Evolutionary conservation across 140 eudicot genomes (phyloP).

Genomic region (Anethum foeniculum): DNA sequence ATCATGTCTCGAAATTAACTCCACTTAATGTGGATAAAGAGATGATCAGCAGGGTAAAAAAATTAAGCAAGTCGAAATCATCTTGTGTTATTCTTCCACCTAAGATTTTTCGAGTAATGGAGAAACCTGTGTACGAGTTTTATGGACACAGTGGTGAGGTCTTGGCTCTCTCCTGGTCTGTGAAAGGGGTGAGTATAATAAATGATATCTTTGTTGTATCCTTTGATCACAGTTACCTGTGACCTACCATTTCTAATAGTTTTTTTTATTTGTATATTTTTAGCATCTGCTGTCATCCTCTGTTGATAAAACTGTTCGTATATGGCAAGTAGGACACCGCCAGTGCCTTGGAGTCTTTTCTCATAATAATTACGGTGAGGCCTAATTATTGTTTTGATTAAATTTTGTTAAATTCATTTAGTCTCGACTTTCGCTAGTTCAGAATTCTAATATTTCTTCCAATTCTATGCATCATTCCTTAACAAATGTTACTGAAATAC

Average conservation of each 20-base stretch:
- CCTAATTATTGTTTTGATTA: not conserved
- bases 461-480: not conserved
- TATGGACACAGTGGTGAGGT: slow-evolving; percentile 66
- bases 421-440: not conserved
- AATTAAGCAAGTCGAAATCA: slow-evolving; percentile 41
- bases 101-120: slow-evolving; percentile 43
- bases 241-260: not conserved
- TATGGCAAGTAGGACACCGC: slow-evolving; percentile 67
- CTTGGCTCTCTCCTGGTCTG: slow-evolving; percentile 78
- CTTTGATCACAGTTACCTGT: not conserved
- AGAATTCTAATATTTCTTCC: not conserved
- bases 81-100: slow-evolving; percentile 66
- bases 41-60: slow-evolving; percentile 28
- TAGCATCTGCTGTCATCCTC: slow-evolving; percentile 76
- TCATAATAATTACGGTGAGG: slow-evolving; percentile 74
- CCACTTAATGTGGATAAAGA: slow-evolving; percentile 47
- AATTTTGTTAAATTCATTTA: not conserved
- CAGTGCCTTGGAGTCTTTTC: slow-evolving; percentile 56
- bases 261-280: not conserved
- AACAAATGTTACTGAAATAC: not conserved
- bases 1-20: slow-evolving; percentile 45
- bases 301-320: slow-evolving; percentile 72
- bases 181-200: slow-evolving; percentile 51
- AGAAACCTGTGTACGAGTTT: slow-evolving; percentile 65
- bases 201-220: not conserved